Conservation (phyloP, 2,329 filamentous ascomycete genomes). For the Aspergillus sp. region DNA sequence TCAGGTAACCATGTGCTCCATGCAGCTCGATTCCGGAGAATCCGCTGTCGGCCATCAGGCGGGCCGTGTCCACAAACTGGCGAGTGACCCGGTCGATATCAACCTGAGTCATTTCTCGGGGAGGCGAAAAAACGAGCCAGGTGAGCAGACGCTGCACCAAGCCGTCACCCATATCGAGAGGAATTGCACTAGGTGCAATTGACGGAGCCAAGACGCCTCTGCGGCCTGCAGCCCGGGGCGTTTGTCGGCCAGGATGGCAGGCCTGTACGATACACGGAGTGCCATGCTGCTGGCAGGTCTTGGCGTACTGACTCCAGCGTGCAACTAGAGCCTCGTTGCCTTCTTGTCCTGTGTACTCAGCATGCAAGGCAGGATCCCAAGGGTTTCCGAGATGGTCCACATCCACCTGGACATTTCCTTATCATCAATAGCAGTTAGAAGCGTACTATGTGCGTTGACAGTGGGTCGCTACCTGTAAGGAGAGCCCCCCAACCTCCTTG, state of each 20-base stretch:
- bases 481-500: conserved; percentile 46
- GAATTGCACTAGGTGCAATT: conserved; percentile 44
- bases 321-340: conserved; percentile 22
- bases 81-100: conserved; percentile 58
- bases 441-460: not conserved
- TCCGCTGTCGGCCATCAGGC: conserved; percentile 52
- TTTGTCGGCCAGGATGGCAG: conserved; percentile 50
- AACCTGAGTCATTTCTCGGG: conserved; percentile 56
- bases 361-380: conserved; percentile 31
- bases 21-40: conserved; percentile 59
- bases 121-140: conserved; percentile 48
- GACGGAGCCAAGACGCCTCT: conserved; percentile 35
- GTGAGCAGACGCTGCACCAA: conserved; percentile 38
- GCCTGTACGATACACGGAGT: conserved; percentile 49
- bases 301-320: conserved; percentile 33
- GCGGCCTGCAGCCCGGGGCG: conserved; percentile 42
- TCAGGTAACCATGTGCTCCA: conserved; percentile 54
- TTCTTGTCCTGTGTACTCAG: conserved; percentile 28
- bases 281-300: conserved; percentile 39
- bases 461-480: conserved; percentile 40
- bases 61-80: conserved; percentile 57
- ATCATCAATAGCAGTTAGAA: not conserved
- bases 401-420: conserved; percentile 49
- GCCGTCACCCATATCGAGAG: conserved; percentile 42
- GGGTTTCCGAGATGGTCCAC: conserved; percentile 42